Conservation (phyloP, 106 monocot species). For the Platanthera guangdongensis region DNA sequence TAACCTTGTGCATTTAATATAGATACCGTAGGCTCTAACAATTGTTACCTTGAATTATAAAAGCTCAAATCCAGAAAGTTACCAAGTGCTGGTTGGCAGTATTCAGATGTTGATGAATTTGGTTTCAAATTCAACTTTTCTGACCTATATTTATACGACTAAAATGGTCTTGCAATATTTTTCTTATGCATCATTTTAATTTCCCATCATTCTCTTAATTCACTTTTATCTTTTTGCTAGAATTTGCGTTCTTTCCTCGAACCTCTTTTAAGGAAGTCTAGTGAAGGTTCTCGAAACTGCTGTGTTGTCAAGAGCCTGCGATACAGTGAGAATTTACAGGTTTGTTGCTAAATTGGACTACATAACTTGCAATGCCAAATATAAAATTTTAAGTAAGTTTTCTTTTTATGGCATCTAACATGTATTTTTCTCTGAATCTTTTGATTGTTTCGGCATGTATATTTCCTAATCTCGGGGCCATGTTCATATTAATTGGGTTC, state of each 20-base stretch:
- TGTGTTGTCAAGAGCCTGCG: slow-evolving; percentile 75
- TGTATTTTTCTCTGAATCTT: neutral
- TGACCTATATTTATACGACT: neutral
- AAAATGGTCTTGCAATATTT: neutral
- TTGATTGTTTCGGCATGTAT: neutral
- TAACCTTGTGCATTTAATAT: no score
- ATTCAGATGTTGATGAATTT: neutral
- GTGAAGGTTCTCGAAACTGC: slow-evolving; percentile 75
- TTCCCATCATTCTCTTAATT: neutral
- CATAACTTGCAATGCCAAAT: neutral
- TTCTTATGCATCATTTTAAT: neutral
- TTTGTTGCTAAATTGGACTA: slow-evolving; percentile 15
- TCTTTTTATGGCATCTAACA: neutral
- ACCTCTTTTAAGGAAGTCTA: slow-evolving; percentile 91
- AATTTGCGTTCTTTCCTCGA: slow-evolving; percentile 83
- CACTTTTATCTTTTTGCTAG: slow-evolving; percentile 25
- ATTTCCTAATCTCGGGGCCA: neutral
- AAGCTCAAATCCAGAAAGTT: neutral
- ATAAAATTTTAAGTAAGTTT: neutral
- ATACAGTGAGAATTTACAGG: slow-evolving; percentile 87
- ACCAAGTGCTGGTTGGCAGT: neutral
- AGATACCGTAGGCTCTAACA: no score
- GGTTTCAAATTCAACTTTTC: neutral
- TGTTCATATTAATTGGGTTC: neutral
- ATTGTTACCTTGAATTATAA: neutral